Base-by-base conservation (phyloP, 352 stramenopile species). In the Globisporangium heterothallicum region DNA sequence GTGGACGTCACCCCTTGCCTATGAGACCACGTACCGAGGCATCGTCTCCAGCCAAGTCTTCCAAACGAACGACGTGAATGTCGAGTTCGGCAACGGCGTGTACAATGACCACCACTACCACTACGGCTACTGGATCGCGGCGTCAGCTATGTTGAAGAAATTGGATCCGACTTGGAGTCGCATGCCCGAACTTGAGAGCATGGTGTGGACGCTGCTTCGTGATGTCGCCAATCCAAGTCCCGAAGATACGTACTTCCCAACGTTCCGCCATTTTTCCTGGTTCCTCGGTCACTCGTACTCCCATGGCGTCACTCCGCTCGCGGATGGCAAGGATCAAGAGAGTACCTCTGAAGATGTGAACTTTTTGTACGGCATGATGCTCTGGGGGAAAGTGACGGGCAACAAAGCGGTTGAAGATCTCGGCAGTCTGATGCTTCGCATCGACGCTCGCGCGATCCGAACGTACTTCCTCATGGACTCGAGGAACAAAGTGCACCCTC, bases 31-130 rank as follows among this genome's bases (percentile, higher is more conserved):
- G 32, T 87, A 92, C 62, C 52, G 67, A 16, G 81, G 81, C 8
- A 56, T 92, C 25, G 52, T 82, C 6, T 80, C 66, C 8, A 66
- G 53, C 6, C 53, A 63, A 10, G 69, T 70, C 22, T 82, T 92
- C 52, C 69, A 59, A 8, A 74, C 64, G 14, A 68, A 68, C 4
- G 58, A 75, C 16, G 41, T 74, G 26, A 75, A 82, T 46, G 65
- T 65, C n/a, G 76, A 92, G 40, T 92, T 88, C 44, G 81, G 81
- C 42, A 92, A 81, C 58, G 68, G 63, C 12, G 74, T 89, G 14
- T 92, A 92, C 66, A 92, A 92, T 55, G 81, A 92, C 53, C 76
- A 92, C 63, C 75, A 92, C 53, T 92, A 89, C 49, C 81, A 92
- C 59, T 92, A 74, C 53, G 81, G 78, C 8, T 92, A 92, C 60